phyloP scores from a whole-genome alignment of 768 basidiomycete species.

The Harrya chromipes region DNA sequence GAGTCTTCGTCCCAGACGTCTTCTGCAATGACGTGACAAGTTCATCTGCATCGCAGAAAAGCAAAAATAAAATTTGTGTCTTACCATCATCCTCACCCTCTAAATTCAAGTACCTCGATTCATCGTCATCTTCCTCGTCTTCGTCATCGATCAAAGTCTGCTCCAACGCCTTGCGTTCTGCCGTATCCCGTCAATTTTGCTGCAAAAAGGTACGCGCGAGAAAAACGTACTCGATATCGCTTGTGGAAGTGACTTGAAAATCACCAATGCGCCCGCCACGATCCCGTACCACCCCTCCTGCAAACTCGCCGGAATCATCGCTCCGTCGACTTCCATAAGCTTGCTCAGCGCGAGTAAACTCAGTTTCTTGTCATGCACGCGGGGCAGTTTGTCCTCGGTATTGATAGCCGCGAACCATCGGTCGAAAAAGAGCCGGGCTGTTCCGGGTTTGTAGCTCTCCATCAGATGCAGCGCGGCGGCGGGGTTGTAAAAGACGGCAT shows the following conservation, averaged over 20 bases:
- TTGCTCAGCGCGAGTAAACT: constrained; percentile 73
- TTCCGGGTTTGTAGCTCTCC: constrained; percentile 56
- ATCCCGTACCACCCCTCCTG: constrained; percentile 75
- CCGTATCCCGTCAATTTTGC: background rate
- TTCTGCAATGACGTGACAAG: constrained; percentile 39
- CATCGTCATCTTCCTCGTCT: constrained; percentile 48
- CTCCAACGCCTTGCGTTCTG: constrained; percentile 62
- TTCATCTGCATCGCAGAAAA: background rate
- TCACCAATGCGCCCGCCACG: constrained; percentile 62
- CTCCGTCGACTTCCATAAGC: constrained; percentile 66
- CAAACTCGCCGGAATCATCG: constrained; percentile 53
- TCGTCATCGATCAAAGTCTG: constrained; percentile 43
- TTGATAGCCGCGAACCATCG: constrained; percentile 80
- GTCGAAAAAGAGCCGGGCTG: constrained; percentile 75
- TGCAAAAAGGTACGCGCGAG: no score
- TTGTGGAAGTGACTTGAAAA: constrained; percentile 76
- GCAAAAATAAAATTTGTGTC: constrained; percentile 5
- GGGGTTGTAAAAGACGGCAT: constrained; percentile 81
- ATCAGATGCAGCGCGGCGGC: constrained; percentile 72
- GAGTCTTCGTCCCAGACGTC: constrained; percentile 92
- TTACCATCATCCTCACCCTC: constrained; percentile 63
- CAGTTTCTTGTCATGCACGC: constrained; percentile 90
- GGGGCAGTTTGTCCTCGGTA: constrained; percentile 54
- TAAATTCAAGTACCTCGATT: constrained; percentile 52
- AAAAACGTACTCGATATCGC: constrained; percentile 65